These are phyloP conservation scores for Neonectria ditissima DNA, from an alignment of 2,329 filamentous ascomycete genomes.

Conservation along the genomic window DNA sequence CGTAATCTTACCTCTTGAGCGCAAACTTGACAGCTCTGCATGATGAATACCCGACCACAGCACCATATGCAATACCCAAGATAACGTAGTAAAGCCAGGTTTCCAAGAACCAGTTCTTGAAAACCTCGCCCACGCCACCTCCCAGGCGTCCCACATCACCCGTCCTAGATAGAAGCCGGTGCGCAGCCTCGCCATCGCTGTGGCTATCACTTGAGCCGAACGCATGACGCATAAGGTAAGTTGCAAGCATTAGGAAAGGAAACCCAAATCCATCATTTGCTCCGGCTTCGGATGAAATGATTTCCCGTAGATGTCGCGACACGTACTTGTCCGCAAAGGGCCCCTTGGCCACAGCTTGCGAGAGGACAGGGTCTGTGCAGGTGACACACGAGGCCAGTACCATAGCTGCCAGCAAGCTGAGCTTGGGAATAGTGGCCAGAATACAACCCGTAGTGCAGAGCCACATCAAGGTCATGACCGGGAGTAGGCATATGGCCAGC, in stretches of 20 bases:
- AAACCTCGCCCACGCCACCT: conserved; percentile 62
- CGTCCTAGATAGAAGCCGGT: too few relatives aligned
- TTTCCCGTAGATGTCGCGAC: conserved; percentile 66
- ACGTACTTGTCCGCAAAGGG: conserved; percentile 72
- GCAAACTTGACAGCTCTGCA: conserved; percentile 60
- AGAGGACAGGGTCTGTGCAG: conserved; percentile 71
- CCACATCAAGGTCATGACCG: conserved; percentile 74
- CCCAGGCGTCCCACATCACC: conserved; percentile 65
- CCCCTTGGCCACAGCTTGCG: conserved; percentile 71
- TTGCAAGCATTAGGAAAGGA: conserved; percentile 69
- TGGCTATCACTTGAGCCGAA: too few relatives aligned
- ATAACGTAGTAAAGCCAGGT: conserved; percentile 70
- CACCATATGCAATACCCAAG: conserved; percentile 64
- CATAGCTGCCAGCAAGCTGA: conserved; percentile 65
- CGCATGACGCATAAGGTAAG: conserved; percentile 68
- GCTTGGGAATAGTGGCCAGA: conserved; percentile 64
- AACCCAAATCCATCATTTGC: conserved; percentile 73
- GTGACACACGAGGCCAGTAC: conserved; percentile 73
- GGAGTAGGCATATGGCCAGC: conserved; percentile 66
- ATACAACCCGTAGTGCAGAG: conserved; percentile 68
- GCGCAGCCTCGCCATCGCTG: conserved; percentile 24
- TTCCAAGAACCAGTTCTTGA: conserved; percentile 69
- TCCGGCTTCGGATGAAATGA: conserved; percentile 72
- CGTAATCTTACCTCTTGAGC: conserved; percentile 45
- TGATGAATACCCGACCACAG: conserved; percentile 60